These are phyloP conservation scores for Zygoascus bituminiphila DNA, from an alignment of 805 yeast species.

Conservation along the genomic window DNA sequence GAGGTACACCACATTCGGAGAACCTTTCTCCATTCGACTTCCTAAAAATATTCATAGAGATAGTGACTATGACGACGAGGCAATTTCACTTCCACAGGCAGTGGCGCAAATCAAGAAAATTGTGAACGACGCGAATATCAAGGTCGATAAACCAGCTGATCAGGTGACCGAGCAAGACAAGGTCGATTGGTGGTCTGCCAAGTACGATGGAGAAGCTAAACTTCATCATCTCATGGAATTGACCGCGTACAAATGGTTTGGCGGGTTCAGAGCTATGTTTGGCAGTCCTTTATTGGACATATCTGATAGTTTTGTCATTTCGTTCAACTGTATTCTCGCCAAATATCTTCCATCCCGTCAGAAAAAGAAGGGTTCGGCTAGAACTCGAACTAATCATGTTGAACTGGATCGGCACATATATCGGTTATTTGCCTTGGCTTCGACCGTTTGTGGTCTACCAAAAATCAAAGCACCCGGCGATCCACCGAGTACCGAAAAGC, in stretches of 20 bases:
- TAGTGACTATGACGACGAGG: conserved; percentile 37
- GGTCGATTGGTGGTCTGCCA: conserved; percentile 67
- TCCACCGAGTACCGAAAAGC: conserved; percentile 13
- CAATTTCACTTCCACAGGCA: conserved; percentile 40
- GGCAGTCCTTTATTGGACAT: conserved; percentile 25
- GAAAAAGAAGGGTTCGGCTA: conserved; percentile 9
- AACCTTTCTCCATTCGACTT: conserved; percentile 45
- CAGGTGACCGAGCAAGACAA: not conserved
- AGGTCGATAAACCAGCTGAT: not conserved
- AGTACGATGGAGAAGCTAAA: conserved; percentile 53
- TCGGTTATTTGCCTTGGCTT: not conserved
- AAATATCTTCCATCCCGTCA: conserved; percentile 39
- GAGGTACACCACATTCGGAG: conserved; percentile 29
- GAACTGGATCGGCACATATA: not conserved
- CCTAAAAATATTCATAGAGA: conserved; percentile 48
- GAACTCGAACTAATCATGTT: not conserved
- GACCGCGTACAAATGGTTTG: conserved; percentile 64
- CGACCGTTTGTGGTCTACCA: not conserved
- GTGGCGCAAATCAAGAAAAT: conserved; percentile 41
- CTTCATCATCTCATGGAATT: conserved; percentile 45
- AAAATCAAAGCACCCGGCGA: not conserved
- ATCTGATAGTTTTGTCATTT: conserved; percentile 30
- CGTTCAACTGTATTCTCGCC: conserved; percentile 36
- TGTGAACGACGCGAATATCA: conserved; percentile 50
- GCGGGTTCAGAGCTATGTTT: conserved; percentile 66